Conservation (phyloP, 1,284 basidiomycete genomes). For the Ceraceosorus guamensis region DNA sequence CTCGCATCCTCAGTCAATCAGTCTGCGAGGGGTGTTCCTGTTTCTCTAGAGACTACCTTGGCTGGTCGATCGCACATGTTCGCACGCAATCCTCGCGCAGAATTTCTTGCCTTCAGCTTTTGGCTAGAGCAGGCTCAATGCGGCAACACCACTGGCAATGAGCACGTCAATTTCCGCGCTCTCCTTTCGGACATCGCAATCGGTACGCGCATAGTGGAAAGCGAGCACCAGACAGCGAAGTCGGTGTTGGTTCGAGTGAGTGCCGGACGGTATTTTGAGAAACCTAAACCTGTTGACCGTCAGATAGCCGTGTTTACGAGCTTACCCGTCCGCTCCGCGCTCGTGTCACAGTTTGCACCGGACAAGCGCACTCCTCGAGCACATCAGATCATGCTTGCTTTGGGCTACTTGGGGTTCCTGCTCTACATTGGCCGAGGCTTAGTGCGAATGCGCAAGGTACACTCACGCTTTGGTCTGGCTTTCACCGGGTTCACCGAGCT, state of each 20-base stretch:
- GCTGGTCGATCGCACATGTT: slow-evolving; percentile 44
- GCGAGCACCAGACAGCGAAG: not conserved
- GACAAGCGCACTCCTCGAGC: slow-evolving; percentile 4
- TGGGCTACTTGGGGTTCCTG: slow-evolving; percentile 72
- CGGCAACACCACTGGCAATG: not conserved
- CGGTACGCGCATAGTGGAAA: not conserved
- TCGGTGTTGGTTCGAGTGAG: not conserved
- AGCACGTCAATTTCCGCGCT: not conserved
- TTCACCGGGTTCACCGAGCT: slow-evolving; percentile 90
- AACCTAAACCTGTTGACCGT: not conserved
- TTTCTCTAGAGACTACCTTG: slow-evolving; percentile 37
- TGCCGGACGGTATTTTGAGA: not conserved
- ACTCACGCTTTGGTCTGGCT: slow-evolving; percentile 82
- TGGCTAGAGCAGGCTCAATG: slow-evolving; percentile 20
- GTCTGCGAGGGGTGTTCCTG: slow-evolving; percentile 21
- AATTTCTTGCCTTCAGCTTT: slow-evolving; percentile 42
- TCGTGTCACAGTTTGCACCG: not conserved
- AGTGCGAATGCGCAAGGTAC: slow-evolving; percentile 56
- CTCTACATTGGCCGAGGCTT: slow-evolving; percentile 71
- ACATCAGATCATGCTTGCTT: slow-evolving; percentile 59
- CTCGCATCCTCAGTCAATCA: slow-evolving; percentile 21
- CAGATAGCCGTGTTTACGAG: not conserved
- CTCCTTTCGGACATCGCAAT: not conserved
- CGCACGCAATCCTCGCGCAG: slow-evolving; percentile 37
- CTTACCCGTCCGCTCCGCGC: not conserved